Conservation (phyloP, 768 basidiomycete species). For the Leccinum olivaceopallidum region DNA sequence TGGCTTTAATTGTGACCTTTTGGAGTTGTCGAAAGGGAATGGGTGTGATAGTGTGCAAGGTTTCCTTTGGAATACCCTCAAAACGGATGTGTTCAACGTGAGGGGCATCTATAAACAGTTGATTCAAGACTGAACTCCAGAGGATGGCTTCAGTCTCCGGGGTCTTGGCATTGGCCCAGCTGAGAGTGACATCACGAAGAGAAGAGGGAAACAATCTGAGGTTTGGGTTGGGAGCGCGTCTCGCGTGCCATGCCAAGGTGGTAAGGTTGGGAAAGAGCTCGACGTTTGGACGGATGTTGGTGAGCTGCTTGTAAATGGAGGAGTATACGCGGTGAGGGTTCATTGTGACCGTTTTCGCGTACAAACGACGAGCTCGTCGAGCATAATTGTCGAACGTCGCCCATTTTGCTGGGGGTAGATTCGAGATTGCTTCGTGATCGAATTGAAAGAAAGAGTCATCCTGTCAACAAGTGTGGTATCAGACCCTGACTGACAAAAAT, state of each 20-base stretch:
- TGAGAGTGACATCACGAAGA: conserved; percentile 22
- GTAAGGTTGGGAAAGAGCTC: conserved; percentile 27
- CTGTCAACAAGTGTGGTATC: conserved; percentile 11
- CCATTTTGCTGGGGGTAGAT: conserved; percentile 18
- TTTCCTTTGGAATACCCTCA: conserved; percentile 27
- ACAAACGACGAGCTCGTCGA: conserved; percentile 21
- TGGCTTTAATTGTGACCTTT: conserved; percentile 23
- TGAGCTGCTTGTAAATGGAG: conserved; percentile 28
- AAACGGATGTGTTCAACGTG: conserved; percentile 24
- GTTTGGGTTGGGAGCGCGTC: conserved; percentile 5
- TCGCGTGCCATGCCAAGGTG: conserved; percentile 20
- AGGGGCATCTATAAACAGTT: conserved; percentile 21
- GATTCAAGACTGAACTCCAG: conserved; percentile 24
- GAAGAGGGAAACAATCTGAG: conserved; percentile 25
- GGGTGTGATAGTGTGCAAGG: conserved; percentile 13
- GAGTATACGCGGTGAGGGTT: conserved; percentile 26
- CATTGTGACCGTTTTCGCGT: conserved; percentile 30
- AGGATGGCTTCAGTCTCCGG: conserved; percentile 17
- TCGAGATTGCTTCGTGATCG: conserved; percentile 3
- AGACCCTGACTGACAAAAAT: conserved; percentile 6
- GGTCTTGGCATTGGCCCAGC: conserved; percentile 19
- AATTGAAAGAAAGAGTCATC: conserved; percentile 21
- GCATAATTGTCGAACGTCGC: conserved; percentile 25
- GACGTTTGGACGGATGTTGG: conserved; percentile 21
- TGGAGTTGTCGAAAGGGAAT: conserved; percentile 21